Evolutionary conservation across 2,329 filamentous ascomycete species (phyloP), one percentile per base, ranked within the genome.

Genomic region (Fusarium clavum): DNA sequence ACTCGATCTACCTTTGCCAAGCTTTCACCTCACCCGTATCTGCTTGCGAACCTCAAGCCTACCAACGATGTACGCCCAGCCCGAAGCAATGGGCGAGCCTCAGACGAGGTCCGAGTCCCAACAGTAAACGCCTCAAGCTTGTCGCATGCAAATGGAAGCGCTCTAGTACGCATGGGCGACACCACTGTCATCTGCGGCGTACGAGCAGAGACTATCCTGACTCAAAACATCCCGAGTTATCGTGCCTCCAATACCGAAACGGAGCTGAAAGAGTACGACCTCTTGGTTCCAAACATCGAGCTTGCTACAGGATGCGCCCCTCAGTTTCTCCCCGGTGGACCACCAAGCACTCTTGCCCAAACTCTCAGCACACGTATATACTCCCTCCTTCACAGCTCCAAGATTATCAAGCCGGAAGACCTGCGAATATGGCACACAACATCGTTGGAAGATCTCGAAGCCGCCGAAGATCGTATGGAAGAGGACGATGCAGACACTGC

Each of bases 141-240:
- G 52, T 93, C 94, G 1, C 94, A 99, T 79, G 92, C 94, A 59
- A 91, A 97, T 77, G 96, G 96, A 54, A 97, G 93, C 75, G 92
- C 95, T 1, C 91, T 98, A 1, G 92, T 98, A 52, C 89, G 96
- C 38, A 85, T 92, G 54, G 96, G 96, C 48, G 93, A 97, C 79
- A 98, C 95, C 2, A 94, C 94, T 2, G 93, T 94, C n/a, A 94
- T 99, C 40, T 98, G 94, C 78, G 96, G 95, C 61, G 90, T 99
- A 22, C 90, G 95, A 46, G 94, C 87, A 55, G 96, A 99, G 81
- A 90, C 97, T 9, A 84, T 99, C 27, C 85, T 90, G 49, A 90
- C 92, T 5, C 86, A 87, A 52, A 90, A 93, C 77, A 93, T 97
- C 63, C 90, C 91, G 49, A 90, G 88, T 73, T 91, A 86, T 80